These are phyloP conservation scores for Curvularia sp. DNA, from an alignment of 2,329 filamentous ascomycete genomes.

Conservation along the genomic window DNA sequence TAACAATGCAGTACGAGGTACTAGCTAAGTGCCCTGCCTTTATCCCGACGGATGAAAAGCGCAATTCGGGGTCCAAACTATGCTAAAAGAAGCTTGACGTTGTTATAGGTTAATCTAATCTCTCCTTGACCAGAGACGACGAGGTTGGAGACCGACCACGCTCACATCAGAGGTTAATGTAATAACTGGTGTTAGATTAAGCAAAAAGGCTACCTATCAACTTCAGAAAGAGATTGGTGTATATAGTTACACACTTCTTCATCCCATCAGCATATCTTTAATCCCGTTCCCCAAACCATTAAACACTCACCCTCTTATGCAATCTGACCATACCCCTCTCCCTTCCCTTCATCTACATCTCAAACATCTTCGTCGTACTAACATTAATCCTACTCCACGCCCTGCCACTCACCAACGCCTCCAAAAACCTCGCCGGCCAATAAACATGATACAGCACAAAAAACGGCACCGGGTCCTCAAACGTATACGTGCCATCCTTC, in stretches of 20 bases:
- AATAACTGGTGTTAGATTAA: no score
- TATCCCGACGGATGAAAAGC: no score
- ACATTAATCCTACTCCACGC: constrained; percentile 72
- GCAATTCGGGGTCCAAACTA: no score
- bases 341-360: constrained; percentile 9
- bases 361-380: constrained; percentile 68
- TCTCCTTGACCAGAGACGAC: no score
- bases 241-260: not conserved
- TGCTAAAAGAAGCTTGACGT: no score
- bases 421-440: constrained; percentile 61
- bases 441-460: constrained; percentile 62
- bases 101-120: no score
- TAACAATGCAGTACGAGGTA: no score
- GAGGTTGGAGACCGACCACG: no score
- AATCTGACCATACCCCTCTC: not conserved
- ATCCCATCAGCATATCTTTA: not conserved
- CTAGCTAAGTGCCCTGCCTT: no score
- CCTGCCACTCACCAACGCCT: constrained; percentile 53
- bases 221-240: no score
- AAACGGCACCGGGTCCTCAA: constrained; percentile 59
- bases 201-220: no score
- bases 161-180: no score
- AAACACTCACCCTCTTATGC: not conserved
- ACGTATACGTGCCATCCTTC: constrained; percentile 59
- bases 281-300: not conserved